Evolutionary conservation across 2,329 filamentous ascomycete species (phyloP).

Genomic region (Aspergillus felis): DNA sequence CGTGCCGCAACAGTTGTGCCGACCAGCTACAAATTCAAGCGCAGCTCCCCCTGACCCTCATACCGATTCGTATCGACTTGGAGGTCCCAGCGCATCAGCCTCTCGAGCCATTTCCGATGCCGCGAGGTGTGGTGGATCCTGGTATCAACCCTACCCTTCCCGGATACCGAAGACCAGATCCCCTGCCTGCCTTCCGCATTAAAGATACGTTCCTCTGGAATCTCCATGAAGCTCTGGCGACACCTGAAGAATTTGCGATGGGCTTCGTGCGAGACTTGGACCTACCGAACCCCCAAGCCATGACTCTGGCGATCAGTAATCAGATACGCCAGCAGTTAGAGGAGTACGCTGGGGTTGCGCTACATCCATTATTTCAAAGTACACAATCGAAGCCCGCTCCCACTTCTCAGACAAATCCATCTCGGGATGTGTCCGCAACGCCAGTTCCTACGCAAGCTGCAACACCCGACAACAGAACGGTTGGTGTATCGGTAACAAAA

Average conservation of each 20-base stretch:
- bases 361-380: constrained; percentile 83
- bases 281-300: constrained; percentile 67
- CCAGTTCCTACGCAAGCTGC: constrained; percentile 47
- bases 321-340: constrained; percentile 94
- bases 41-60: constrained; percentile 78
- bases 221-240: constrained; percentile 87
- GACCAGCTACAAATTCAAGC: constrained; percentile 63
- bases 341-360: constrained; percentile 89
- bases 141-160: constrained; percentile 63
- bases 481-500: constrained; percentile 29
- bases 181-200: constrained; percentile 78
- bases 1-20: constrained; percentile 41
- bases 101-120: constrained; percentile 44
- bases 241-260: constrained; percentile 93
- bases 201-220: constrained; percentile 99
- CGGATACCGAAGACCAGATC: constrained; percentile 74
- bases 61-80: constrained; percentile 94
- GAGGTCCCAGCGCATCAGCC: constrained; percentile 71
- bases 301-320: constrained; percentile 78
- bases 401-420: constrained; percentile 34
- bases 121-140: constrained; percentile 39
- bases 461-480: constrained; percentile 54
- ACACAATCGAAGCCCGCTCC: constrained; percentile 24
- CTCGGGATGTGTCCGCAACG: constrained; percentile 53
- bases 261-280: constrained; percentile 89